Evolutionary conservation across 2,329 filamentous ascomycete genomes (phyloP), one percentile per base, ranked within the genome.

Genomic region (Pseudogymnoascus sp.): DNA sequence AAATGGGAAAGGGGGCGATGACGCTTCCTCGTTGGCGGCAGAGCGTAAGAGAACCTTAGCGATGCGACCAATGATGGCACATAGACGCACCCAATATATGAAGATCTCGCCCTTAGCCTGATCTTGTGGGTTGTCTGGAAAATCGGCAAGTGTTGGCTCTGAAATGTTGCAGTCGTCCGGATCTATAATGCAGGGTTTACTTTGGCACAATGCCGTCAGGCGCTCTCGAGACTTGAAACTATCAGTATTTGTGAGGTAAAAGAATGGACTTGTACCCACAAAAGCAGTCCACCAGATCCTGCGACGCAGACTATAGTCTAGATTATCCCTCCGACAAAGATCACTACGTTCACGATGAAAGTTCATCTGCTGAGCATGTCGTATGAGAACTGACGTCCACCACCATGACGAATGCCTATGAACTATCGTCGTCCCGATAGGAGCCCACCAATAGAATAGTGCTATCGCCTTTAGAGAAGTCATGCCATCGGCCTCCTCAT

Each of bases 401-500:
- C 77, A 79, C 77, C 77, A 79, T 21, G 75, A 75, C 1, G 76
- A 73, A 65, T 79, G 73, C 1, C 74, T 71, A 59, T 76, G 74
- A 2, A 76, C 74, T 1, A 72, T 73, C 1, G 74, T 72, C 0
- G 77, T 76, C 35, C 74, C 69, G 0, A 73, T 69, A 6, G 77
- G 75, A 2, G 76, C 75, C 77, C 76, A 79, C 77, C 77, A 79
- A 68, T 79, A 79, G 38, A 79, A 77, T 1, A 79, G 63, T 0
- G 75, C 68, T 0, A 79, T 68, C 0, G 76, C 73, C 61, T 75
- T 75, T 0, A 79, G 62, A 0, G 71, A 72, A 0, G 70, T 73
- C 21, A 78, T 66, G 0, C 72, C 71, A 62, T 78, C 74, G 0
- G 72, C 66, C 53, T 79, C 77, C 23, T 76, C 71, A 46, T 78